Evolutionary conservation across 352 stramenopile genomes (phyloP), one percentile per base, ranked within the genome.

Genomic region (Phytopythium litorale): DNA sequence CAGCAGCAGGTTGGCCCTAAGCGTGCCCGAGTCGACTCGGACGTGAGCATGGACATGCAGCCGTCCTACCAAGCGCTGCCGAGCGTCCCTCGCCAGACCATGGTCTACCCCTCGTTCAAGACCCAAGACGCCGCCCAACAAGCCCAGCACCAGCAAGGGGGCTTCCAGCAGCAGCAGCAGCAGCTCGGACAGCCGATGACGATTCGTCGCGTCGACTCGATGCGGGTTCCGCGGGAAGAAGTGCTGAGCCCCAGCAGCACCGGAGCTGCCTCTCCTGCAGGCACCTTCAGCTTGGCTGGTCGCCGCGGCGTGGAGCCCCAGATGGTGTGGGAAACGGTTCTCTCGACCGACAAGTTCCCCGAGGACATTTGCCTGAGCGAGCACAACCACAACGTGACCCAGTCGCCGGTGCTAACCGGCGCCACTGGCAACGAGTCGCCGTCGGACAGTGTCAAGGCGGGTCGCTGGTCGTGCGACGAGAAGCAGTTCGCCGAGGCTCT

Each of bases 251-350:
- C 58, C n/a, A 65, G 37, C 15, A 75, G 62, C 52, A 23, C 57
- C 2, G 46, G 64, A 35, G 67, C 49, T 8, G 64, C 55, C 37
- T 72, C 70, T n/a, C 38, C 58, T 54, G 21, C 37, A 13, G 30
- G 46, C 33, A 58, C 7, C n/a, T 49, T 66, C 37, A 58, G 38
- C 19, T 58, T 37, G 0, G 45, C 33, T 60, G 63, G 25, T 58
- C 64, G 12, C 23, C 61, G 49, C 23, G 38, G 56, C 18, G 19
- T 48, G 23, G 57, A 77, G 32, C 56, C 65, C 0, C 76, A 74
- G 46, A 79, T 75, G 37, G 79, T 92, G 37, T 92, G 84, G 84
- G 78, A 91, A 23, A 73, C 72, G 4, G 84, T 92, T 23, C 65
- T 91, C 28, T 30, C 59, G 3, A 85, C 71, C 12, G 79, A 76